phyloP scores from a whole-genome alignment of 139 green algal genomes.

The Micractinium sp. region DNA sequence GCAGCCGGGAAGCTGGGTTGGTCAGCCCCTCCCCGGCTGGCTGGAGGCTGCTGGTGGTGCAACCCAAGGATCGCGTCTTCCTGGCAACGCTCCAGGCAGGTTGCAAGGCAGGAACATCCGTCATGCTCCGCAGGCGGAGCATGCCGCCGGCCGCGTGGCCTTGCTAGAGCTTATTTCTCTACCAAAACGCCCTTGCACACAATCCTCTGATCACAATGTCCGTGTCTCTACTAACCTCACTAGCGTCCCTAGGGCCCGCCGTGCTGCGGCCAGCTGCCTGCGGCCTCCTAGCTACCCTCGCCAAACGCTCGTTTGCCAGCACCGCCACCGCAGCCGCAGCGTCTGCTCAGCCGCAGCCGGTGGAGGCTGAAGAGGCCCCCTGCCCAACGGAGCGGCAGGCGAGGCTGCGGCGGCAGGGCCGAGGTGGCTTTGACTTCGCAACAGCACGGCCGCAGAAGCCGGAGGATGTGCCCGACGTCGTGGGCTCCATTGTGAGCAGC shows the following conservation, averaged over 20 bases:
- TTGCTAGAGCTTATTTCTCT: neutral
- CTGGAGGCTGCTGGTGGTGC: too few relatives aligned
- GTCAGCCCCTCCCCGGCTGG: too few relatives aligned
- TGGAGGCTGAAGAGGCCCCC: neutral
- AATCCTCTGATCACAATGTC: neutral
- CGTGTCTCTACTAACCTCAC: neutral
- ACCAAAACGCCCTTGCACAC: too few relatives aligned
- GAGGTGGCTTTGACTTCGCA: neutral
- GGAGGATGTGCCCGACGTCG: slow-evolving; percentile 37
- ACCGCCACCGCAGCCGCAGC: neutral
- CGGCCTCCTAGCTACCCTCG: neutral
- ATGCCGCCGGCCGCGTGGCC: too few relatives aligned
- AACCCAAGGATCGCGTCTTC: too few relatives aligned
- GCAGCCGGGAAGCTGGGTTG: too few relatives aligned
- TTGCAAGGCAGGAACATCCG: too few relatives aligned
- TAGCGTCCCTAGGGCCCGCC: neutral
- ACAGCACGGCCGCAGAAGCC: neutral
- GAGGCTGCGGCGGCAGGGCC: neutral
- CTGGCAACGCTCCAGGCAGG: too few relatives aligned
- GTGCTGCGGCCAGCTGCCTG: neutral
- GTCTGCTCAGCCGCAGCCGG: neutral
- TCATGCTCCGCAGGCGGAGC: too few relatives aligned
- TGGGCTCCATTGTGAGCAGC: slow-evolving; percentile 39
- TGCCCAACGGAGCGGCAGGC: neutral
- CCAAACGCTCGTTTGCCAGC: neutral